Percentiles rank a stretch among this genome's conserved stretches.
Conservation (phyloP, 371 early-diverging fungal species). For the Dichotomocladium elegans region DNA sequence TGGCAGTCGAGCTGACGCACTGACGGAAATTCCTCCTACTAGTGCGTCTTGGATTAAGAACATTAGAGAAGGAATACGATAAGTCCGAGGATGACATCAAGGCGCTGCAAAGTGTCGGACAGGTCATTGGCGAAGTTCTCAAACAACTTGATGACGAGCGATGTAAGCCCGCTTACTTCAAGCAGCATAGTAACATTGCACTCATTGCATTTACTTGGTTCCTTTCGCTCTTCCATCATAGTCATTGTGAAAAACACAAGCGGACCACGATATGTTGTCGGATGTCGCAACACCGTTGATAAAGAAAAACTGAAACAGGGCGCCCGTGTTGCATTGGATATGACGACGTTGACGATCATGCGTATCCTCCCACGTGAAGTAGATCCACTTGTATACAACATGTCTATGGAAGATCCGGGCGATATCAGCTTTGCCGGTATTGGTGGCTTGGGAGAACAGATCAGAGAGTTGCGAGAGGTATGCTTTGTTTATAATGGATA, state of each 20-base stretch:
- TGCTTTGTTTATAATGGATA: neutral
- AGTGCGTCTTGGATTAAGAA: constrained; percentile 86
- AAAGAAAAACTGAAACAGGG: constrained; percentile 94
- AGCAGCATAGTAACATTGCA: neutral
- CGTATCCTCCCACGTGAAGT: constrained; percentile 98
- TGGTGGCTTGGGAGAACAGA: constrained; percentile 97
- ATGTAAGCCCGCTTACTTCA: constrained; percentile 54
- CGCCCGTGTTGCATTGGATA: constrained; percentile 97
- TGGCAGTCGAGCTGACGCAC: neutral
- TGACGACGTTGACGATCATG: constrained; percentile 99
- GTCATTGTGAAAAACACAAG: constrained; percentile 98
- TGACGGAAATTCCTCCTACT: constrained; percentile 8
- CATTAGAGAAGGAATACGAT: constrained; percentile 84
- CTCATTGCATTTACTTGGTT: neutral
- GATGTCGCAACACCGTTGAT: constrained; percentile 92
- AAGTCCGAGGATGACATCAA: constrained; percentile 99
- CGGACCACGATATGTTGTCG: constrained; percentile 99
- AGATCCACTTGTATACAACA: constrained; percentile 99
- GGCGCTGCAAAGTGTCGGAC: constrained; percentile 98
- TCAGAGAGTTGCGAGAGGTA: constrained; percentile 97
- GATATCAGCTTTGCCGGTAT: constrained; percentile 95
- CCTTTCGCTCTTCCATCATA: constrained; percentile 16
- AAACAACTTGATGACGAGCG: constrained; percentile 97
- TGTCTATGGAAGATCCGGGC: constrained; percentile 98
- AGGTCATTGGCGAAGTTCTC: constrained; percentile 99